Evolutionary conservation across 2,329 filamentous ascomycete species (phyloP).

Genomic region (Penicillium aurantiogriseum): DNA sequence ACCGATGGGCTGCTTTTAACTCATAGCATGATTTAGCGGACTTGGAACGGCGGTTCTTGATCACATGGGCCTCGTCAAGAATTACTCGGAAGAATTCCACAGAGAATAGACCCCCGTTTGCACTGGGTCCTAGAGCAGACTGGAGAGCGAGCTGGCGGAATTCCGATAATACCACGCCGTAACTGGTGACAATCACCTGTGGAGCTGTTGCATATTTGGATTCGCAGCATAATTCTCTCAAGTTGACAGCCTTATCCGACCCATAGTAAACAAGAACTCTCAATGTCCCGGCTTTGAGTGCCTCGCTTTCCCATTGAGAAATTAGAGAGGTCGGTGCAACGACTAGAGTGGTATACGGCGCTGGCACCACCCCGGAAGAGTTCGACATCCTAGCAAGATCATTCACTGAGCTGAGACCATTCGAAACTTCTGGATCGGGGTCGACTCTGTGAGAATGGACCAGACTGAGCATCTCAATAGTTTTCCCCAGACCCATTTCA

Average conservation of each 20-base stretch:
- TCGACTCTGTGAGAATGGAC: slow-evolving; percentile 78
- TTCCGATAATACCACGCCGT: slow-evolving; percentile 87
- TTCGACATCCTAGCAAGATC: slow-evolving; percentile 62
- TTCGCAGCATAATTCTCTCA: slow-evolving; percentile 74
- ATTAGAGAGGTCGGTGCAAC: slow-evolving; percentile 96
- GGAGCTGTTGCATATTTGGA: slow-evolving; percentile 74
- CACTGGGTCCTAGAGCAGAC: slow-evolving; percentile 62
- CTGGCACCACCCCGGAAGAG: slow-evolving; percentile 59
- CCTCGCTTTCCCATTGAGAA: slow-evolving; percentile 96
- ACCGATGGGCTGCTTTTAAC: slow-evolving; percentile 78
- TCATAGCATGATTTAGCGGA: slow-evolving; percentile 95
- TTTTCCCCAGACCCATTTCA: slow-evolving; percentile 96
- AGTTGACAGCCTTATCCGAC: slow-evolving; percentile 73
- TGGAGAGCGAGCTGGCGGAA: slow-evolving; percentile 66
- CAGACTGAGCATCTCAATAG: slow-evolving; percentile 95
- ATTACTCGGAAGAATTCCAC: slow-evolving; percentile 94
- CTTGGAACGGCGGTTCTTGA: slow-evolving; percentile 88
- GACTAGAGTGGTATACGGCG: slow-evolving; percentile 87
- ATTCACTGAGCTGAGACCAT: slow-evolving; percentile 51
- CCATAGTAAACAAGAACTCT: slow-evolving; percentile 91
- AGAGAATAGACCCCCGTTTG: slow-evolving; percentile 77
- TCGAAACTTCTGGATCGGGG: slow-evolving; percentile 29
- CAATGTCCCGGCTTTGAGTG: slow-evolving; percentile 80
- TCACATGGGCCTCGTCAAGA: slow-evolving; percentile 89
- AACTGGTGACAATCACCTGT: slow-evolving; percentile 91